phyloP scores from a whole-genome alignment of 495 filamentous ascomycete genomes.

The Xylaria longipes region DNA sequence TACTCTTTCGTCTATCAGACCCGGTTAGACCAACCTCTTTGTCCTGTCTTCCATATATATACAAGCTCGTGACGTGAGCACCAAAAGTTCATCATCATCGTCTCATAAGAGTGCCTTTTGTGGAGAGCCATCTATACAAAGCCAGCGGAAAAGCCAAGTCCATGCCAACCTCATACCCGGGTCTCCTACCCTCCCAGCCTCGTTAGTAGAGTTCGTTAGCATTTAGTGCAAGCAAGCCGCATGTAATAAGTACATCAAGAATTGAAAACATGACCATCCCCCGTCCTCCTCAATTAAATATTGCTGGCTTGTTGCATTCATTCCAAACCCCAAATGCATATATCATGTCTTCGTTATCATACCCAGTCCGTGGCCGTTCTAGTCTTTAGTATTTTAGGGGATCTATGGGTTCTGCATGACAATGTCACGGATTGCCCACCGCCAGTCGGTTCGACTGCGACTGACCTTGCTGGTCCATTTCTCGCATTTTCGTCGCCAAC shows the following conservation, averaged over 20 bases:
- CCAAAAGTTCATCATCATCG: constrained; percentile 17
- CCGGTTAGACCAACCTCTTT: constrained; percentile 11
- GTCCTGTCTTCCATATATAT: constrained; percentile 18
- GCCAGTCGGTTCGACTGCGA: constrained; percentile 52
- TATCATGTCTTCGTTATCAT: constrained; percentile 31
- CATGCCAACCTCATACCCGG: constrained; percentile 12
- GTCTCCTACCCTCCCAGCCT: constrained; percentile 7
- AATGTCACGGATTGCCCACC: constrained; percentile 58
- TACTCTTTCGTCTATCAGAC: constrained; percentile 10
- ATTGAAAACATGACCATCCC: constrained; percentile 4
- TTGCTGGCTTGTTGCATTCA: constrained; percentile 28
- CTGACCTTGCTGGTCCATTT: constrained; percentile 66
- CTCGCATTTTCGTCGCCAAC: constrained; percentile 84
- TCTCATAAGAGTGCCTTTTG: constrained; percentile 8
- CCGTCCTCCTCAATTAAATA: constrained; percentile 30
- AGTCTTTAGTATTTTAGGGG: constrained; percentile 1
- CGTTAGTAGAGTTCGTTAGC: constrained; percentile 6
- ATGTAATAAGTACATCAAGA: constrained; percentile 19
- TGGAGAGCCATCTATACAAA: constrained; percentile 20
- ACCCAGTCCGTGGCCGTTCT: constrained; percentile 14
- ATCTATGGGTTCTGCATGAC: constrained; percentile 38
- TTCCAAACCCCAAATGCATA: constrained; percentile 28
- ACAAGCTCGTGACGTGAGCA: constrained; percentile 15
- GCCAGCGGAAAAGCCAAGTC: constrained; percentile 24
- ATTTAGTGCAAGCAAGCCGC: constrained; percentile 18